A percentile compares a stretch with the other conserved stretches of the same genome.
These are phyloP conservation scores for Mycosphaerella sp. DNA, from an alignment of 2,329 filamentous ascomycete species.

Conservation along the genomic window DNA sequence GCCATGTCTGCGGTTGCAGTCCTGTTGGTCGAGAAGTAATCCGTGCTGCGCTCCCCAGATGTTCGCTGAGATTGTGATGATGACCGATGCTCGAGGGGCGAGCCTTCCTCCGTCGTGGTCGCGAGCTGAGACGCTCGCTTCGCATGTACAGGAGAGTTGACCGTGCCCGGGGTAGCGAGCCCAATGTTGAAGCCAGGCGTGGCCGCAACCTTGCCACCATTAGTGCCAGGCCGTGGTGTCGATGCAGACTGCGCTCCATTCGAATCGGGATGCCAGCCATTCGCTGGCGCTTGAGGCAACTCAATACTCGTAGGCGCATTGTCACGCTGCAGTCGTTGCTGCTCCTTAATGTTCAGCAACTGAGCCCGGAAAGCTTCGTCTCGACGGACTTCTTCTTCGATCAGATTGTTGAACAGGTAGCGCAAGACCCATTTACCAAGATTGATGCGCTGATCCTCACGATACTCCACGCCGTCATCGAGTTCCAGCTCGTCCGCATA, in stretches of 20 bases:
- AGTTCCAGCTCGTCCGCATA: conserved; percentile 84
- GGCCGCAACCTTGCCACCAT: conserved; percentile 52
- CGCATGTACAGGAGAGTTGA: conserved; percentile 31
- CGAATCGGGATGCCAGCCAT: conserved; percentile 39
- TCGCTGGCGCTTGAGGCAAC: conserved; percentile 40
- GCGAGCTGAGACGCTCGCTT: conserved; percentile 32
- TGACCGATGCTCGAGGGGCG: conserved; percentile 49
- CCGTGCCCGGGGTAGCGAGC: conserved; percentile 39
- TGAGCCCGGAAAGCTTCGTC: conserved; percentile 68
- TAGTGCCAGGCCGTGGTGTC: conserved; percentile 56
- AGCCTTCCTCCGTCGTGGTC: conserved; percentile 38
- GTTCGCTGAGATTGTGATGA: conserved; percentile 49
- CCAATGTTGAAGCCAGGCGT: conserved; percentile 76
- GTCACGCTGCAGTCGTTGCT: conserved; percentile 48
- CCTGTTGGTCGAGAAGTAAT: conserved; percentile 67
- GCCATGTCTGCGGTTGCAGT: conserved; percentile 42
- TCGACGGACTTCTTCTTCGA: conserved; percentile 81
- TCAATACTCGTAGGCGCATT: conserved; percentile 58
- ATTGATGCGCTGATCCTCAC: conserved; percentile 93
- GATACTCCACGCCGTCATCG: conserved; percentile 68
- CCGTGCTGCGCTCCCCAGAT: conserved; percentile 57
- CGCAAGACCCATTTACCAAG: conserved; percentile 93
- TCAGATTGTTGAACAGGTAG: conserved; percentile 81
- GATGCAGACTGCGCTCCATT: conserved; percentile 43
- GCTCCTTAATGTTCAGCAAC: conserved; percentile 57